phyloP scores from a whole-genome alignment of 768 basidiomycete species.

The Rhizopogon roseolus region DNA sequence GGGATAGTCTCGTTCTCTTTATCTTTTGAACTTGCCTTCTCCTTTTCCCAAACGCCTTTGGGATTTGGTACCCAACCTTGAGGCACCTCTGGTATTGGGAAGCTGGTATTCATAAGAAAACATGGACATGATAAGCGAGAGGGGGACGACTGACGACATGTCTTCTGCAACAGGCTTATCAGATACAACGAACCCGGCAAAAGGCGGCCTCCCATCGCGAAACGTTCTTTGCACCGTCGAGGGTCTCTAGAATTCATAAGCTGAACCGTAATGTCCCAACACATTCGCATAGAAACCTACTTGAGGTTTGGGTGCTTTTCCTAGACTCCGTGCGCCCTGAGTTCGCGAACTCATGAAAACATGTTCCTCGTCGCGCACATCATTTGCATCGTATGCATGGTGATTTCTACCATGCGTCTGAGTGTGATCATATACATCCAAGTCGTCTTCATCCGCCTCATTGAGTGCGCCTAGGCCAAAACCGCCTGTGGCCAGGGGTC shows the following conservation, averaged over 20 bases:
- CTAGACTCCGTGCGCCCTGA: constrained; percentile 7
- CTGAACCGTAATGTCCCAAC: background rate
- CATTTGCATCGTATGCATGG: constrained; percentile 61
- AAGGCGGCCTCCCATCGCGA: constrained; percentile 68
- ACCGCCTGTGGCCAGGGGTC: constrained; percentile 47
- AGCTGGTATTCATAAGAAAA: constrained; percentile 45
- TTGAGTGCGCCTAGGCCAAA: constrained; percentile 89
- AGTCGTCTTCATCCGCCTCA: constrained; percentile 91
- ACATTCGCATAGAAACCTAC: background rate
- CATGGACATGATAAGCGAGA: background rate
- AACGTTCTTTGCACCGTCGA: constrained; percentile 35
- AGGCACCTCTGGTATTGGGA: constrained; percentile 78
- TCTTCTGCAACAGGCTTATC: constrained; percentile 66
- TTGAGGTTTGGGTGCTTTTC: constrained; percentile 1
- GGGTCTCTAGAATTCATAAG: constrained; percentile 19
- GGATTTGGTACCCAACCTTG: constrained; percentile 85
- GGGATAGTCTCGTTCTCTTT: constrained; percentile 40
- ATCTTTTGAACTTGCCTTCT: constrained; percentile 30
- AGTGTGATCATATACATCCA: constrained; percentile 71
- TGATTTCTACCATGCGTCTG: constrained; percentile 35
- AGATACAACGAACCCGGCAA: constrained; percentile 73
- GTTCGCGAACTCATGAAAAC: constrained; percentile 34
- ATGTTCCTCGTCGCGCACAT: constrained; percentile 60
- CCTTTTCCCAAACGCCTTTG: constrained; percentile 60
- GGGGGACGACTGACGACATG: constrained; percentile 45